Evolutionary conservation across 257 asterid genomes (phyloP).

Genomic region (Solanum gandarillasii): DNA sequence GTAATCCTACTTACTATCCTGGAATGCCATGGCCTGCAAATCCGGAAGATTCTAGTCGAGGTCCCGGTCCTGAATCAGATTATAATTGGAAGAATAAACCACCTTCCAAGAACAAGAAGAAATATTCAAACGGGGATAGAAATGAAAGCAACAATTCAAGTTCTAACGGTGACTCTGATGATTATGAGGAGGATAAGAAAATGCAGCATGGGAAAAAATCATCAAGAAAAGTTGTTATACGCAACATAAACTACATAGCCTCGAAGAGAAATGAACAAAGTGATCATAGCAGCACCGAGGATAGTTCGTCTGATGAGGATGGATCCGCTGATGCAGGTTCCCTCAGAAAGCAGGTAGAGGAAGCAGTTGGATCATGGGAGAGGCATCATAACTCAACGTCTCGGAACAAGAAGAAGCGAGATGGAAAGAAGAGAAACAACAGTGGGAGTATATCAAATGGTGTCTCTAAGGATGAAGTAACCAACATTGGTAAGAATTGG

Average conservation of each 20-base stretch:
- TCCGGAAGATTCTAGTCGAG: constrained; percentile 27
- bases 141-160: constrained; percentile 20
- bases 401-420: constrained; percentile 21
- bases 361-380: constrained; percentile 47
- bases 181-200: constrained; percentile 21
- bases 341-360: constrained; percentile 47
- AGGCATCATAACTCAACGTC: constrained; percentile 36
- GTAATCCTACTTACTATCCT: constrained; percentile 41
- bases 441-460: not conserved
- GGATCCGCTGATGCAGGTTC: constrained; percentile 33
- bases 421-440: constrained; percentile 26
- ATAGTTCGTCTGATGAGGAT: constrained; percentile 37
- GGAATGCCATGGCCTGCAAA: constrained; percentile 45
- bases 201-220: constrained; percentile 27
- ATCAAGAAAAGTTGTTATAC: constrained; percentile 65
- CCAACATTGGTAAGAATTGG: constrained; percentile 43
- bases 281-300: constrained; percentile 18
- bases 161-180: constrained; percentile 40
- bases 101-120: constrained; percentile 27
- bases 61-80: constrained; percentile 19
- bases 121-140: constrained; percentile 15
- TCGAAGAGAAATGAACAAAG: constrained; percentile 34
- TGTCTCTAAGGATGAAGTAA: constrained; percentile 8
- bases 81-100: constrained; percentile 19
- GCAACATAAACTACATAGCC: constrained; percentile 72